phyloP scores from a whole-genome alignment of 768 basidiomycete genomes.

The Trametes cinnabarina region DNA sequence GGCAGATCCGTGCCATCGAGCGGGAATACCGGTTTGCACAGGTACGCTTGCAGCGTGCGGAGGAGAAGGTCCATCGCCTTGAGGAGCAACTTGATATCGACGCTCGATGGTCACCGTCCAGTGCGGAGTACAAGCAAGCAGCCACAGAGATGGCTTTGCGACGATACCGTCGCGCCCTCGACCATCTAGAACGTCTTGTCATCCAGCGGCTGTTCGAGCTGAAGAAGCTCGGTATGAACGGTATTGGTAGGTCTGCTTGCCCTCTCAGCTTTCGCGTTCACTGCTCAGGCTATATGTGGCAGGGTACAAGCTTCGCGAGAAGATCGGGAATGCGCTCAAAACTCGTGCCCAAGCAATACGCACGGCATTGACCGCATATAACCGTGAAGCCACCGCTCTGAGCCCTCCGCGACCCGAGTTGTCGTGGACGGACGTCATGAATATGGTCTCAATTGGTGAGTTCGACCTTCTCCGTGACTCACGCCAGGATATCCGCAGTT shows the following conservation, averaged over 20 bases:
- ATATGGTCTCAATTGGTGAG: slow-evolving; percentile 21
- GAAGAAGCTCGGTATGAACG: slow-evolving; percentile 26
- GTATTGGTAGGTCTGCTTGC: slow-evolving; percentile 21
- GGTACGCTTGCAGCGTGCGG: no score
- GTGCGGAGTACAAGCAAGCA: slow-evolving; percentile 12
- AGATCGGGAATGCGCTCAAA: slow-evolving; percentile 37
- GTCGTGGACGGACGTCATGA: slow-evolving; percentile 8
- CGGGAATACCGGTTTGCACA: not conserved
- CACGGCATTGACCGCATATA: slow-evolving; percentile 33
- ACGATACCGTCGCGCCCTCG: slow-evolving; percentile 25
- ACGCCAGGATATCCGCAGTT: slow-evolving; percentile 27
- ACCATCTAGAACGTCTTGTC: slow-evolving; percentile 32
- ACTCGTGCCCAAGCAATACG: slow-evolving; percentile 32
- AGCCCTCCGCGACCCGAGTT: slow-evolving; percentile 15
- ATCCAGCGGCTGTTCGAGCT: slow-evolving; percentile 33
- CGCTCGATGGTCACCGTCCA: slow-evolving; percentile 15
- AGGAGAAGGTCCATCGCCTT: not conserved
- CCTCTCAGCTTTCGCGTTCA: no score
- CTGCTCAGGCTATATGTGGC: no score
- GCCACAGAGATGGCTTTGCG: slow-evolving; percentile 2
- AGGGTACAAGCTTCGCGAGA: slow-evolving; percentile 36
- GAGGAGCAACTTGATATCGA: slow-evolving; percentile 17
- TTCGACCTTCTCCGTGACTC: slow-evolving; percentile 35
- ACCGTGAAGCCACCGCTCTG: slow-evolving; percentile 24
- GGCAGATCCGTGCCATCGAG: not conserved